Base-by-base conservation (phyloP, 2,329 filamentous ascomycete species). In the Penicillium polonicum region DNA sequence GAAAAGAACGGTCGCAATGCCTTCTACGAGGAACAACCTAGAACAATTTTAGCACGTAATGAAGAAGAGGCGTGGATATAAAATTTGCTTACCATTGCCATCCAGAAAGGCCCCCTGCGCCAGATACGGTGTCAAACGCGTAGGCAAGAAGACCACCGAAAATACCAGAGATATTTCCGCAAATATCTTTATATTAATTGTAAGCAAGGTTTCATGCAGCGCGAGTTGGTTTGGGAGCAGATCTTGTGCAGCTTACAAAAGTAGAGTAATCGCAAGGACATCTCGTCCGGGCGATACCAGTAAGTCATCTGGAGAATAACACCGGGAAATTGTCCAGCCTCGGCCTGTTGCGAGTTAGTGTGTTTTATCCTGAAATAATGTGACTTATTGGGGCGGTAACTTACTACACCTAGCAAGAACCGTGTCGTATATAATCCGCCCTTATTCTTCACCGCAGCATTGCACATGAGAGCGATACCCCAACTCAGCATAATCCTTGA, bases 221-320 rank as follows among this genome's bases (percentile, higher is more conserved):
- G 52, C 63, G 9, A 63, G 64, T 0, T n/a, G 58, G 61, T 6
- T 17, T 42, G 13, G 8, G 17, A 12, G 9, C 5, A 8, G 7
- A 42, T 31, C 27, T 4, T 39, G 35, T 62, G 58, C 12, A 68
- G 15, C 74, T 49, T 63, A 79, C 77, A 80, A 55, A 80, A 80
- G 56, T 78, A 80, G 4, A 80, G 65, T 0, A 82, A 62, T 9
- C 79, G 73, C 2, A 77, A 67, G 7, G 66, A 67, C 63, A 78
- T 76, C 58, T 80, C 77, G 51, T 80, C 78, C 10, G 72, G 75
- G 0, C 78, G 73, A 59, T 82, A 82, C 74, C 79, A 82, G 59
- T 74, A 76, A 21, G 72, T 78, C 12, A 81, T 68, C 38, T 79
- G 76, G 2, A 74, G 72, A 29, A 75, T 72, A 7, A 78, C 65